These are phyloP conservation scores for Glonium stellatum DNA, from an alignment of 495 filamentous ascomycete species.

Conservation along the genomic window DNA sequence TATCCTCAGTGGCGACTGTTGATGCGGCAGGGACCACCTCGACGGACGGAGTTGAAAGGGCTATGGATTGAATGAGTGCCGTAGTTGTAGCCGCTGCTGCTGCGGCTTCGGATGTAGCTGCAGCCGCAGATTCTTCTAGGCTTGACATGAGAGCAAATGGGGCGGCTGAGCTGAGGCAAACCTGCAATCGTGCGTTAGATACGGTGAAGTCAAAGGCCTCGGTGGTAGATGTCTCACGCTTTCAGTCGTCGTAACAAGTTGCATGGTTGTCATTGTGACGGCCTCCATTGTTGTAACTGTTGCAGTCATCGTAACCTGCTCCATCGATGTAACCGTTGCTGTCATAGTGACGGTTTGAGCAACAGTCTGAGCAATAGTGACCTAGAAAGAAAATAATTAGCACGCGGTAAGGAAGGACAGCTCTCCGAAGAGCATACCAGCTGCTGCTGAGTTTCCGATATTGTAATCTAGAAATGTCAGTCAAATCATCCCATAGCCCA, in stretches of 20 bases:
- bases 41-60: neutral
- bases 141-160: neutral
- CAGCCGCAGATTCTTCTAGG: neutral
- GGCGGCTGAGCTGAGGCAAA: neutral
- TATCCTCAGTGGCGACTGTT: neutral
- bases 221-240: neutral
- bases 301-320: neutral
- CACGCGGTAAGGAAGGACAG: neutral
- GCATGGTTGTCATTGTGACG: neutral
- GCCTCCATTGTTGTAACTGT: neutral
- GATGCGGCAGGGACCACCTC: neutral
- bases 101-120: neutral
- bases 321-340: neutral
- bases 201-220: neutral
- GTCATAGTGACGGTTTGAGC: neutral
- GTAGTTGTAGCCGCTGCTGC: neutral
- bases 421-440: neutral
- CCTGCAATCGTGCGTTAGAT: neutral
- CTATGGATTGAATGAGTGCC: neutral
- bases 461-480: neutral
- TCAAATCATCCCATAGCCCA: neutral
- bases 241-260: slow-evolving; percentile 1
- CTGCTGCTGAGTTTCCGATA: neutral
- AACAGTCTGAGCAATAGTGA: neutral
- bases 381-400: neutral